phyloP scores from a whole-genome alignment of 2,329 filamentous ascomycete species.

The Colletotrichum karsti region DNA sequence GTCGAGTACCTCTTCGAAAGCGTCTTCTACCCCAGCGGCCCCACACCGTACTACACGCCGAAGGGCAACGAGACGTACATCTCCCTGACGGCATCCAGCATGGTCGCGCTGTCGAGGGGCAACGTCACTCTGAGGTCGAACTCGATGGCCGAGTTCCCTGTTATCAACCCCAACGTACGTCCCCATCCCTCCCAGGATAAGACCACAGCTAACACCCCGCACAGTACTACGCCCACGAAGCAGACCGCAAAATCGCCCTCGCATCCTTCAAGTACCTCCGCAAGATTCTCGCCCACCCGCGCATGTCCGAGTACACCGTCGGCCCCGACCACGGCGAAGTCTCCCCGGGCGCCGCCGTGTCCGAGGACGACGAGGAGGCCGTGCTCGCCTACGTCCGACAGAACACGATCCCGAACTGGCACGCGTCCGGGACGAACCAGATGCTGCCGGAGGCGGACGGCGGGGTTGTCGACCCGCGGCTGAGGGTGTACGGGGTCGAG shows the following conservation, averaged over 20 bases:
- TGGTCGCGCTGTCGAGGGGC: conserved; percentile 34
- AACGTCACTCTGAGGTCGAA: conserved; percentile 32
- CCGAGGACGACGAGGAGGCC: conserved; percentile 35
- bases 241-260: conserved; percentile 41
- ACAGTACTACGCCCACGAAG: conserved; percentile 36
- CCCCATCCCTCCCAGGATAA: too few relatives aligned
- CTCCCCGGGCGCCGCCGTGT: conserved; percentile 30
- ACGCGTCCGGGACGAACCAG: conserved; percentile 58
- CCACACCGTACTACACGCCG: conserved; percentile 36
- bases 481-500: conserved; percentile 64
- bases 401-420: conserved; percentile 42
- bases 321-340: conserved; percentile 35
- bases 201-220: too few relatives aligned
- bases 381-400: conserved; percentile 38
- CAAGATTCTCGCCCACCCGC: conserved; percentile 36
- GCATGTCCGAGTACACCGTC: conserved; percentile 34
- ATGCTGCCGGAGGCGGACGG: conserved; percentile 50
- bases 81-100: conserved; percentile 34
- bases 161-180: conserved; percentile 35
- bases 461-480: conserved; percentile 36
- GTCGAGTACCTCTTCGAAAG: conserved; percentile 38
- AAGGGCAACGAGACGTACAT: conserved; percentile 35
- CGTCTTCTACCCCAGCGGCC: conserved; percentile 37
- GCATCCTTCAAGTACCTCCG: conserved; percentile 42
- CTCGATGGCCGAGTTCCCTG: conserved; percentile 33